Conservation (phyloP, 23 red algal species). For the Gracilaria gracilis region DNA sequence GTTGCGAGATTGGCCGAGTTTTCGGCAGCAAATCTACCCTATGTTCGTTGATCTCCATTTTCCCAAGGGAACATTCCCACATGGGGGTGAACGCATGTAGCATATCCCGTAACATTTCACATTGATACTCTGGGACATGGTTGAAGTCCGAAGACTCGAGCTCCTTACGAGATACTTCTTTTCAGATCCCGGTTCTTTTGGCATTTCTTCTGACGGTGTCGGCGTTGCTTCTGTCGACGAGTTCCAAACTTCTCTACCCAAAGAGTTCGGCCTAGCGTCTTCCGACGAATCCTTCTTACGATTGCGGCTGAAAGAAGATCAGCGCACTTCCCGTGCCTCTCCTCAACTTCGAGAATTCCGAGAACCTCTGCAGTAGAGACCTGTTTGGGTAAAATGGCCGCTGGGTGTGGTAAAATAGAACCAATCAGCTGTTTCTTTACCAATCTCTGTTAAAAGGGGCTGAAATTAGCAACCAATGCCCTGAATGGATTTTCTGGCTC, state of each 20-base stretch:
- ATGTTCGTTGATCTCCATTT: neutral
- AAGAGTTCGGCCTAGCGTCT: neutral
- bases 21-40: neutral
- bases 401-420: neutral
- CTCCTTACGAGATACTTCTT: neutral
- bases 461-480: constrained; percentile 5
- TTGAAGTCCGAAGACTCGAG: neutral
- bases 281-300: neutral
- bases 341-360: neutral
- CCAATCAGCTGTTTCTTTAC: neutral
- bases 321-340: too few relatives aligned
- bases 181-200: too few relatives aligned
- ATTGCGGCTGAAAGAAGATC: neutral
- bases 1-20: neutral
- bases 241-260: neutral
- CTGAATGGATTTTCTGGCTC: neutral
- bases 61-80: neutral
- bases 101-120: neutral
- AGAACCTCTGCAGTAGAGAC: neutral
- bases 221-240: neutral
- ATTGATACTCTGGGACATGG: neutral
- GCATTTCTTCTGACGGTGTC: neutral
- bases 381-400: neutral
- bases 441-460: neutral
- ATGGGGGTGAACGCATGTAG: neutral